Conservation (phyloP, 23 red algal genomes). For the Gracilaria domingensis region DNA sequence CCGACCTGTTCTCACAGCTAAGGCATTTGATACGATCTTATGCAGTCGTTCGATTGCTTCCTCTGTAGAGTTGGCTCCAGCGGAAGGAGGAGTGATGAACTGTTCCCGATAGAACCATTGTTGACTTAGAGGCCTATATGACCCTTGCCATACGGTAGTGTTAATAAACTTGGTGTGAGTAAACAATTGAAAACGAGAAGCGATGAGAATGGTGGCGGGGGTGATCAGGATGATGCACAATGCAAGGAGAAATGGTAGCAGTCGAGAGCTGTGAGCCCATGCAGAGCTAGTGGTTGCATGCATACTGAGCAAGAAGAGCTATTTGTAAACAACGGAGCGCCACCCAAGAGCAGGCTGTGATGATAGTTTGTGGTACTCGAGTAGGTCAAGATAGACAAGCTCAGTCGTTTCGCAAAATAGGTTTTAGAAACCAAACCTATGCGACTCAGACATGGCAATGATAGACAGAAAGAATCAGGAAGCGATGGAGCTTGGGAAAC, state of each 20-base stretch:
- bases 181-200: background rate
- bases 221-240: background rate
- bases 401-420: background rate
- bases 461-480: background rate
- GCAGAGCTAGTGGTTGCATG: background rate
- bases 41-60: background rate
- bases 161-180: background rate
- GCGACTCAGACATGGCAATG: background rate
- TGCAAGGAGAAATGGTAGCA: background rate
- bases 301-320: background rate
- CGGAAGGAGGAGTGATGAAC: background rate
- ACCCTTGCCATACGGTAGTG: background rate
- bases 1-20: background rate
- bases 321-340: background rate
- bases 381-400: background rate
- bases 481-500: too few relatives aligned
- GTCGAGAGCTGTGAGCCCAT: background rate
- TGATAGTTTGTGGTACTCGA: background rate
- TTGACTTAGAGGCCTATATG: background rate
- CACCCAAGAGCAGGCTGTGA: background rate
- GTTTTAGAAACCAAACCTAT: background rate
- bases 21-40: background rate
- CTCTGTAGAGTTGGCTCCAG: background rate
- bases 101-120: constrained; percentile 1
- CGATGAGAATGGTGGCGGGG: background rate